These are phyloP conservation scores for Trametes cubensis DNA, from an alignment of 768 basidiomycete genomes.

Conservation along the genomic window DNA sequence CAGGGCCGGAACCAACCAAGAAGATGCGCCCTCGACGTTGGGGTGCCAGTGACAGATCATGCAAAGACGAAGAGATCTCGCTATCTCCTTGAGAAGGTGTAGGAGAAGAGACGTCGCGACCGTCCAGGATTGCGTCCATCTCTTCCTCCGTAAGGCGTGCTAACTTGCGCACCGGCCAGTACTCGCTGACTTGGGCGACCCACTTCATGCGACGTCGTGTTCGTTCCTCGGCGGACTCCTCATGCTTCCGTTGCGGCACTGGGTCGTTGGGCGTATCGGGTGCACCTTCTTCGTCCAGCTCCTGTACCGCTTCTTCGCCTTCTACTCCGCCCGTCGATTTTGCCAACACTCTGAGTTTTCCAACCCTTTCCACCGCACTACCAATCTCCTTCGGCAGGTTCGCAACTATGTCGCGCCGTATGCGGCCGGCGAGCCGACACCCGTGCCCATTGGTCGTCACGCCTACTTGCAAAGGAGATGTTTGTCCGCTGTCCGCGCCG, in stretches of 20 bases:
- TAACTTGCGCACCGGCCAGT: slow-evolving; percentile 84
- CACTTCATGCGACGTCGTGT: slow-evolving; percentile 79
- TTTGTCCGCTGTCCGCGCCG: slow-evolving; percentile 46
- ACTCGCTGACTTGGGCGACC: slow-evolving; percentile 96
- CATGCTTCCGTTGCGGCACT: slow-evolving; percentile 53
- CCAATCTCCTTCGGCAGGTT: slow-evolving; percentile 74
- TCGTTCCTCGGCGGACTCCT: slow-evolving; percentile 43
- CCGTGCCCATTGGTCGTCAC: slow-evolving; percentile 92
- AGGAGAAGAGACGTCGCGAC: slow-evolving; percentile 31
- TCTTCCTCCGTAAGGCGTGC: slow-evolving; percentile 67
- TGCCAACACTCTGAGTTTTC: slow-evolving; percentile 63
- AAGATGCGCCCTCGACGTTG: slow-evolving; percentile 68
- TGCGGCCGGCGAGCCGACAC: slow-evolving; percentile 77
- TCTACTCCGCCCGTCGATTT: slow-evolving; percentile 31
- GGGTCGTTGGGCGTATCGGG: slow-evolving; percentile 69
- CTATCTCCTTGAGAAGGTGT: background rate
- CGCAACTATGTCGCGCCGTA: slow-evolving; percentile 82
- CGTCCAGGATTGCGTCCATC: slow-evolving; percentile 65
- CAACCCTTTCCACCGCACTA: slow-evolving; percentile 72
- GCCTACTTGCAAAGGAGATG: slow-evolving; percentile 69
- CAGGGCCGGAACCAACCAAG: slow-evolving; percentile 93
- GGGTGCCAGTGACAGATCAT: slow-evolving; percentile 30
- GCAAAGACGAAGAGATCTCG: slow-evolving; percentile 31
- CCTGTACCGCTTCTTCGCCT: slow-evolving; percentile 39
- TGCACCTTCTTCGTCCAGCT: slow-evolving; percentile 55